Evolutionary conservation across 106 monocot species (phyloP), one percentile per base, ranked within the genome.

Genomic region (Dioscorea dumetorum): DNA sequence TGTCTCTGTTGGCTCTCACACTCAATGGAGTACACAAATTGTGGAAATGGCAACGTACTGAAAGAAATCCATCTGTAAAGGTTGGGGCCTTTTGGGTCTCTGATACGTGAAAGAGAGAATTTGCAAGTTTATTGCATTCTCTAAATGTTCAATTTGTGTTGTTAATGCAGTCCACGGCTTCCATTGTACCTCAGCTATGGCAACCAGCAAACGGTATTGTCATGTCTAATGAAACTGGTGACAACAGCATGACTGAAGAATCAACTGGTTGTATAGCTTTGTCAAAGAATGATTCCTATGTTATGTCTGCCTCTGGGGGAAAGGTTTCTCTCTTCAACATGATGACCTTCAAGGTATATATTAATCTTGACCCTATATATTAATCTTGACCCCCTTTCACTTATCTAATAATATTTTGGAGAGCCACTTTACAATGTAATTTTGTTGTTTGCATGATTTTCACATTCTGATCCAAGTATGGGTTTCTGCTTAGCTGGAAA

Each of bases 11-110:
- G 49, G 87, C 87, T 62, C 61, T 91, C 67, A 23, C 87, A 68
- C 87, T 79, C 28, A 87, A 87, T 77, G 84, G 78, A 50, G 67
- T 81, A 72, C 84, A 81, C 53, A 84, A 91, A 76, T 65, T 91
- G 48, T 91, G 87, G 91, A 91, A 79, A 72, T 91, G 91, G 91
- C 68, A 77, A 24, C 79, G 77, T 33, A 82, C 64, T 49, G 83
- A 79, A 49, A 67, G 78, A 57, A 86, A 91, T 71, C 20, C 50
- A 8, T 67, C 67, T 68, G 79, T 74, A 50, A 91, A 87, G 84
- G 91, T 87, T 64, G 50, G 23, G 35, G 49, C 21, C 48, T 20
- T 12, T 66, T 56, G 21, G 22, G 6, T 24, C 35, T 48, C 9
- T 24, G 35, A 58, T 63, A 20, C 21, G 5, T 21, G 16, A 21